phyloP scores from a whole-genome alignment of 805 yeast genomes.

The Vanderwaltozyma tropicalis region DNA sequence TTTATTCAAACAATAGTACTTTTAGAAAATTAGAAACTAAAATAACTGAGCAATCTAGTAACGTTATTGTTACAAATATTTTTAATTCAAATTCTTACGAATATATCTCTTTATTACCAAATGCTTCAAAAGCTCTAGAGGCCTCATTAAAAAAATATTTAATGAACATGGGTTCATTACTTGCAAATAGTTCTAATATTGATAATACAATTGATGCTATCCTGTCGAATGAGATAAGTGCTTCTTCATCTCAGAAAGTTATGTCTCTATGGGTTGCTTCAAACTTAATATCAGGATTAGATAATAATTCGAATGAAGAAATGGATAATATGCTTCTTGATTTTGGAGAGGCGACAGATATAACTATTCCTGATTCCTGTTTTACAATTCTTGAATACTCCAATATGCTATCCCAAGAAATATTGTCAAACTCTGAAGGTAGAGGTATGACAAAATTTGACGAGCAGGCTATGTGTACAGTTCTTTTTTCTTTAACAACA shows the following conservation, averaged over 20 bases:
- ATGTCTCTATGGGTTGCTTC: slow-evolving; percentile 33
- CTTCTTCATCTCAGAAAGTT: slow-evolving; percentile 8
- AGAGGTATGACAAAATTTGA: slow-evolving; percentile 10
- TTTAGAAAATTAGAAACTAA: not conserved
- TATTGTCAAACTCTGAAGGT: slow-evolving; percentile 14
- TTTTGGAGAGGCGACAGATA: slow-evolving; percentile 4
- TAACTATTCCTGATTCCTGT: slow-evolving; percentile 12
- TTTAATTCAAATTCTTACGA: not conserved
- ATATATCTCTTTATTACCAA: slow-evolving; percentile 11
- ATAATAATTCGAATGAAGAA: not conserved
- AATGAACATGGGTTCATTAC: slow-evolving; percentile 12
- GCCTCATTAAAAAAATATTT: slow-evolving; percentile 4
- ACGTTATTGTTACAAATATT: slow-evolving; percentile 10
- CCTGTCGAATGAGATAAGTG: slow-evolving; percentile 10
- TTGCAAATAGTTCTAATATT: not conserved
- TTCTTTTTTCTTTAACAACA: slow-evolving; percentile 12
- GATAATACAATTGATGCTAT: slow-evolving; percentile 12
- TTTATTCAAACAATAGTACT: not conserved
- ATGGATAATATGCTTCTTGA: slow-evolving; percentile 4
- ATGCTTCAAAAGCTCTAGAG: slow-evolving; percentile 8
- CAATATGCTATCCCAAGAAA: slow-evolving; percentile 33
- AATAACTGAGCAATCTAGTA: slow-evolving; percentile 14
- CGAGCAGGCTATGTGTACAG: slow-evolving; percentile 15
- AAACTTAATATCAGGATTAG: slow-evolving; percentile 13
- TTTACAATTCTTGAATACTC: slow-evolving; percentile 32